These are phyloP conservation scores for Pythium phragmiticola DNA, from an alignment of 352 stramenopile genomes.

Conservation along the genomic window DNA sequence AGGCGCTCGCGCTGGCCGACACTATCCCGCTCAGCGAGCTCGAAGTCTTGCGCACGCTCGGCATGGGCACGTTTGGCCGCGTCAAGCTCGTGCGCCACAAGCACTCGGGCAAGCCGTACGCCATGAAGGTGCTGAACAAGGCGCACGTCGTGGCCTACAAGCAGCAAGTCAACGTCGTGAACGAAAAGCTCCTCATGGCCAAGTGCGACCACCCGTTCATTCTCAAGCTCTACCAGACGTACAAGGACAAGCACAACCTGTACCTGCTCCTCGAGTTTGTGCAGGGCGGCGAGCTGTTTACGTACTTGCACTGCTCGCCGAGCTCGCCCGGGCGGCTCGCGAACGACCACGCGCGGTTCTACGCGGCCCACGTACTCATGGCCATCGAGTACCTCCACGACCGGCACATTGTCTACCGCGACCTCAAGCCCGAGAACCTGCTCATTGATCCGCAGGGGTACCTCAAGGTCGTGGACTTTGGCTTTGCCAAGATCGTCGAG, in stretches of 20 bases:
- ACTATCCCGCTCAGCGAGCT: constrained; percentile 66
- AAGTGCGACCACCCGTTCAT: constrained; percentile 97
- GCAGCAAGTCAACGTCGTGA: constrained; percentile 97
- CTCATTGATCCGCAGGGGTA: constrained; percentile 91
- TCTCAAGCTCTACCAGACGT: constrained; percentile 95
- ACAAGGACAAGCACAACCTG: constrained; percentile 93
- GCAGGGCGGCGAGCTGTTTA: constrained; percentile 94
- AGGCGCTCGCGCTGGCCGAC: constrained; percentile 26
- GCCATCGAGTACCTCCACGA: constrained; percentile 87
- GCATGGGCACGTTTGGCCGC: constrained; percentile 95
- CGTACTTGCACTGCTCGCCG: constrained; percentile 85
- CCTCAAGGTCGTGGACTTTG: constrained; percentile 86
- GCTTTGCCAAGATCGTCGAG: constrained; percentile 81
- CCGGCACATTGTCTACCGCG: constrained; percentile 68
- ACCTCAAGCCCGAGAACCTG: constrained; percentile 79
- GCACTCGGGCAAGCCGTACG: constrained; percentile 87
- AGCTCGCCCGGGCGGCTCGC: constrained; percentile 44
- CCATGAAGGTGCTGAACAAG: constrained; percentile 96
- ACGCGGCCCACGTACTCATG: constrained; percentile 89
- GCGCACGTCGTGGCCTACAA: constrained; percentile 95
- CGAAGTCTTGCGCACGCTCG: constrained; percentile 91
- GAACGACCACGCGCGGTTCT: constrained; percentile 87
- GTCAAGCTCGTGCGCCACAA: constrained; percentile 93
- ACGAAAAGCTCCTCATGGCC: constrained; percentile 98
- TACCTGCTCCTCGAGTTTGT: constrained; percentile 99